Evolutionary conservation across 306 rosid genomes (phyloP), one percentile per base, ranked within the genome.

Genomic region (Cicer arietinum): DNA sequence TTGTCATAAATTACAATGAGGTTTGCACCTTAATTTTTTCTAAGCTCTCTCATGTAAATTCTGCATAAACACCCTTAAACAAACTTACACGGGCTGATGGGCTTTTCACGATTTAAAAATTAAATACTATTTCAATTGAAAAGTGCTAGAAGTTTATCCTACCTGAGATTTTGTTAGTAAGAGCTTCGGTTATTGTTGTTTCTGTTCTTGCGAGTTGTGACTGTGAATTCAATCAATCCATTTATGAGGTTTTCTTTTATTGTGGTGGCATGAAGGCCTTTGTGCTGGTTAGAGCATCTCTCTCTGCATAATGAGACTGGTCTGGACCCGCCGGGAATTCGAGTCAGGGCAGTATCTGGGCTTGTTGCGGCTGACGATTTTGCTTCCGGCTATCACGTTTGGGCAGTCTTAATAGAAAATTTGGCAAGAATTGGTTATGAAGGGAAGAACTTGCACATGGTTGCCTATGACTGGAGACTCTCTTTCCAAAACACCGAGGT

Each of bases 401-500:
- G 98, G 97, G 89, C 86, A 37, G 90, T 85, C 78, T 85, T 90
- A 39, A 86, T 93, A 10, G 88, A 88, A 69, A 93, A 86, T 83
- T 71, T 90, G 85, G 95, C 97, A 11, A 82, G 80, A 85, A 77
- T 93, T 84, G 97, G 98, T 22, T 93, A 93, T 67, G 98, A 93
- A 68, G 89, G 84, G 79, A 93, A 86, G 85, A 90, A 88, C 74
- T 73, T 93, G 84, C 68, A 89, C 53, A 89, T 90, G 97, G 89
- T 85, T 67, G 71, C 88, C 18, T 88, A 93, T 84, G 97, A 93
- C 59, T 93, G 98, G 98, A 86, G 97, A 74, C 74, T 89, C n/a
- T 91, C 93, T 30, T 93, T 90, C 82, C 93, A 93, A 60, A 90
- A 89, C 47, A 93, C 97, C 12, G 90, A 88, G 95, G 98, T 90